Base-by-base conservation (phyloP, 2,329 filamentous ascomycete species). In the Dryadomyces sulphureus region DNA sequence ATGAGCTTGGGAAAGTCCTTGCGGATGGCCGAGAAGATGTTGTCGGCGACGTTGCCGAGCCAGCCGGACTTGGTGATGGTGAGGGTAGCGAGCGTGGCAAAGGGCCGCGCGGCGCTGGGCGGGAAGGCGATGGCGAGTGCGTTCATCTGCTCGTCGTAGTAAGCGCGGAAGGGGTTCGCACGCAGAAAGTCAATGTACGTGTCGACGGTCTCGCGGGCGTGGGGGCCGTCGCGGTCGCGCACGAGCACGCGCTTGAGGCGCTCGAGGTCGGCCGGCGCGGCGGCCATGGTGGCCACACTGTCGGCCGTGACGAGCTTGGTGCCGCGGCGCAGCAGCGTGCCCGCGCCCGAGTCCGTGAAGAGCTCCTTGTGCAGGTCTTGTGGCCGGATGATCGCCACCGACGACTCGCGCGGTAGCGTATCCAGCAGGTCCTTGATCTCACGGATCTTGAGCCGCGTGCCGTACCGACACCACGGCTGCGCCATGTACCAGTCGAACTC, bases 311-410 rank as follows among this genome's bases (percentile, higher is more conserved):
- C 76, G 32, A 96, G 76, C 69, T 93, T 94, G 64, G 90, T 90
- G 47, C 92, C 92, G 36, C 90, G 78, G 54, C 89, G 80, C 58
- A 96, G 94, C 50, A 96, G 69, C 30, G 90, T 96, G 49, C 92
- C 90, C 42, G 89, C 90, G 54, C 92, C 90, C 11, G 87, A 92
- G 64, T 96, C 88, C 16, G 90, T 96, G 65, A 96, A 95, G 6
- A 96, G 70, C 63, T 98, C 92, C 67, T 93, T 94, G 66, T 96
- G 89, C 38, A 98, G 73, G 62, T 94, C 89, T 53, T 85, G 88
- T 2, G 92, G 90, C 65, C 96, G 89, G 55, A 96, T 98, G 58
- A 98, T 96, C 50, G 92, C 92, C 43, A 98, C 90, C 56, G 86
- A 94, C 17, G 90, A 95, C 47, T 85, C 90, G 56, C 86, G 81